Conservation (phyloP, 371 early-diverging fungal genomes). For the Mycotypha africana region DNA sequence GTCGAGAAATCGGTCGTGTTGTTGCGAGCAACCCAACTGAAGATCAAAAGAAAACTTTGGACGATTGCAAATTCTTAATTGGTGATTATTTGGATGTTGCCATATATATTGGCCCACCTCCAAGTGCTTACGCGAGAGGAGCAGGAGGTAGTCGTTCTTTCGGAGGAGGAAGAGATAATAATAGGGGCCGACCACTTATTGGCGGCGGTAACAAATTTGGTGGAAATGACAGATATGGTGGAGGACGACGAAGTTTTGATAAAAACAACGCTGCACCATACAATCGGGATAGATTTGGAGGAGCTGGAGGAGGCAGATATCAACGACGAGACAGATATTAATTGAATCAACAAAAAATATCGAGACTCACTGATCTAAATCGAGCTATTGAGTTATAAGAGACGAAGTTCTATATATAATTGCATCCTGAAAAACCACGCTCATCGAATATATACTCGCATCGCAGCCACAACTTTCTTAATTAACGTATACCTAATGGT, state of each 20-base stretch:
- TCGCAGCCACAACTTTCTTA: too few relatives aligned
- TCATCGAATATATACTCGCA: too few relatives aligned
- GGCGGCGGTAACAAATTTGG: constrained; percentile 6
- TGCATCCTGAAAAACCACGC: too few relatives aligned
- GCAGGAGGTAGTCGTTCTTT: background rate
- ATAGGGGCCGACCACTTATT: background rate
- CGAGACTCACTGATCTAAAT: too few relatives aligned
- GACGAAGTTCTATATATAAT: too few relatives aligned
- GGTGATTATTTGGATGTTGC: constrained; percentile 66
- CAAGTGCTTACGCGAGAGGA: background rate
- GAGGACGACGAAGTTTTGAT: background rate
- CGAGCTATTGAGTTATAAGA: too few relatives aligned
- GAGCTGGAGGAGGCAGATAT: constrained; percentile 6
- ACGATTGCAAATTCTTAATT: constrained; percentile 49
- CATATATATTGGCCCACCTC: constrained; percentile 41
- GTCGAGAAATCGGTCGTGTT: constrained; percentile 51
- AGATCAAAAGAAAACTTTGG: constrained; percentile 56
- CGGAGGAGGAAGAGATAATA: background rate
- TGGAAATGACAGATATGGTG: constrained; percentile 2
- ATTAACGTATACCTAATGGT: too few relatives aligned
- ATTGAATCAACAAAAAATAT: background rate
- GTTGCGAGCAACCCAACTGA: constrained; percentile 29
- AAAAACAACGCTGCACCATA: constrained; percentile 3
- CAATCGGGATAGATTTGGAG: constrained; percentile 1
- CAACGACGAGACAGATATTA: too few relatives aligned